Evolutionary conservation across 108 stramenopile genomes (phyloP).

Genomic region (Nannochloropsis gaditana): DNA sequence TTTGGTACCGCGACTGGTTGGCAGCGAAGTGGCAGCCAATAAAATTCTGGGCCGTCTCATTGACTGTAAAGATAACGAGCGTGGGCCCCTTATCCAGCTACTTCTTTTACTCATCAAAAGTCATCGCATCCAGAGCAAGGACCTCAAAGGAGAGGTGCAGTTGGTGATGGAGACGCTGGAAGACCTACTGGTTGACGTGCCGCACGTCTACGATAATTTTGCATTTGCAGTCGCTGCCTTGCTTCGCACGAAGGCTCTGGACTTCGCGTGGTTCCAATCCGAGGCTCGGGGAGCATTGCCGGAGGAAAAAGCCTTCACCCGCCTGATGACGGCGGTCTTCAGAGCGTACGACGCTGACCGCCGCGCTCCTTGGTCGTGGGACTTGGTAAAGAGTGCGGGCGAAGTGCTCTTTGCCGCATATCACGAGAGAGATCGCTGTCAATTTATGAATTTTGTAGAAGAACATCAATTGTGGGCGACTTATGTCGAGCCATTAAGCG

Average conservation of each 20-base stretch:
- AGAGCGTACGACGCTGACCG: background rate
- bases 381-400: background rate
- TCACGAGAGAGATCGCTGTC: background rate
- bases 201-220: slow-evolving; percentile 3
- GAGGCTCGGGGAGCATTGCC: background rate
- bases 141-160: background rate
- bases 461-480: slow-evolving; percentile 17
- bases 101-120: background rate
- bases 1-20: background rate
- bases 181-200: background rate
- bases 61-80: background rate
- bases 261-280: background rate
- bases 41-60: background rate
- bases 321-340: slow-evolving; percentile 1
- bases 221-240: background rate
- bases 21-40: background rate
- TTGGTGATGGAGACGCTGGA: background rate
- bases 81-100: background rate
- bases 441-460: slow-evolving; percentile 13
- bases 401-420: slow-evolving; percentile 5
- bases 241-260: background rate
- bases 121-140: slow-evolving; percentile 2
- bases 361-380: background rate
- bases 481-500: slow-evolving; percentile 17
- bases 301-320: background rate